Evolutionary conservation across 306 rosid genomes (phyloP).

Genomic region (Crotalaria pallida): DNA sequence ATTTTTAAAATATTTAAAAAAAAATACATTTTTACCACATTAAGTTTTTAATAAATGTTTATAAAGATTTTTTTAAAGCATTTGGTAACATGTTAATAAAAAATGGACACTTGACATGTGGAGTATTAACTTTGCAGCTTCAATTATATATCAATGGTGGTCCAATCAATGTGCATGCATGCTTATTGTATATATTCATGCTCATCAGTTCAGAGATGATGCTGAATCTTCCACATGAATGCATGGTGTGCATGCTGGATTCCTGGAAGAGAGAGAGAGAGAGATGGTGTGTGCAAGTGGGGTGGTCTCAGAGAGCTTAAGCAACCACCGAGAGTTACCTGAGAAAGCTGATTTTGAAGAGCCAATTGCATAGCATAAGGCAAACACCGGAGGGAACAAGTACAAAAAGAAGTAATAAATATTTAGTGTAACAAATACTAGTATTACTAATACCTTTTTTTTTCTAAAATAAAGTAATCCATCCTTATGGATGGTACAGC

Average conservation of each 20-base stretch:
- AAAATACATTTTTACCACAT: too few relatives aligned
- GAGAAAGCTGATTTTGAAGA: slow-evolving; percentile 1
- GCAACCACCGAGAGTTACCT: neutral
- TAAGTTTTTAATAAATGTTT: too few relatives aligned
- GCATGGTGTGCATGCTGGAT: slow-evolving; percentile 22
- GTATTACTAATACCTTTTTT: too few relatives aligned
- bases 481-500: slow-evolving; percentile 9
- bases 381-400: slow-evolving; percentile 9
- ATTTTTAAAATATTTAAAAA: too few relatives aligned
- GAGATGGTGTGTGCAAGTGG: slow-evolving; percentile 1
- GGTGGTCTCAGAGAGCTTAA: slow-evolving; percentile 13
- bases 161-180: slow-evolving; percentile 3
- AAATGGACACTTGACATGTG: neutral
- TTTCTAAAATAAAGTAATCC: too few relatives aligned
- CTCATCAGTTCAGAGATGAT: neutral
- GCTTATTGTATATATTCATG: neutral
- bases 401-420: neutral
- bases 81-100: slow-evolving; percentile 3
- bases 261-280: slow-evolving; percentile 8
- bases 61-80: too few relatives aligned
- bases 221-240: slow-evolving; percentile 15
- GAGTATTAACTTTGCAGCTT: neutral
- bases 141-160: neutral
- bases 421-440: neutral
- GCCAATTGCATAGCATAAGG: slow-evolving; percentile 19